Conservation (phyloP, 202 grass and related monocot genomes). For the Zizania palustris region DNA sequence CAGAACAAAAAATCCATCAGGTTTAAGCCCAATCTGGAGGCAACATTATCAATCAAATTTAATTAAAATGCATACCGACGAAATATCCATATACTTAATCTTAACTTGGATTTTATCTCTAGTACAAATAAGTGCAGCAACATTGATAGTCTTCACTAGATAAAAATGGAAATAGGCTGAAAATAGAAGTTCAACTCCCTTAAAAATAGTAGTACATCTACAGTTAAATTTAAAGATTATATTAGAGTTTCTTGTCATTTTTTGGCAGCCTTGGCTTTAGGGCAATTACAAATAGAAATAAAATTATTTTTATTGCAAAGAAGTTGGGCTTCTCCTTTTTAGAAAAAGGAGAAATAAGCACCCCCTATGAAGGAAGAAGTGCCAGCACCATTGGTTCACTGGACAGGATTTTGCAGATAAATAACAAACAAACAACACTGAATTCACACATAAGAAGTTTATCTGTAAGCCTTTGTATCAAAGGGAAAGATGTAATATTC, state of each 20-base stretch:
- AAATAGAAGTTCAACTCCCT: background rate
- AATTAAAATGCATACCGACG: slow-evolving; percentile 29
- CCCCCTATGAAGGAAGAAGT: background rate
- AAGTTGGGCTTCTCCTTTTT: too few relatives aligned
- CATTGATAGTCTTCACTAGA: slow-evolving; percentile 15
- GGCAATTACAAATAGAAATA: background rate
- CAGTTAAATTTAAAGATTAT: too few relatives aligned
- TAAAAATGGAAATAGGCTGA: background rate
- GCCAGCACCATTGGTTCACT: background rate
- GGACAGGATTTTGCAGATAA: slow-evolving; percentile 5
- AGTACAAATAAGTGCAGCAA: slow-evolving; percentile 4
- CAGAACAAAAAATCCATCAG: slow-evolving; percentile 88
- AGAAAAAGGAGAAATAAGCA: too few relatives aligned
- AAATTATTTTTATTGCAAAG: too few relatives aligned
- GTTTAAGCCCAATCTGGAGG: slow-evolving; percentile 85
- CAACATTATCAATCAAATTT: background rate
- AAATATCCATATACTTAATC: background rate
- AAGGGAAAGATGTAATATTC: background rate
- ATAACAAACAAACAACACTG: background rate
- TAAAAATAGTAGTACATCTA: background rate
- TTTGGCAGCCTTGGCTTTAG: too few relatives aligned
- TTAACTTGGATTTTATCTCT: background rate
- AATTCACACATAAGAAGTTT: background rate
- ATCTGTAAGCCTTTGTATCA: background rate
- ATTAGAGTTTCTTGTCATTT: too few relatives aligned